Evolutionary conservation across 805 yeast species (phyloP), one percentile per base, ranked within the genome.

Genomic region (Candida nitratophila): DNA sequence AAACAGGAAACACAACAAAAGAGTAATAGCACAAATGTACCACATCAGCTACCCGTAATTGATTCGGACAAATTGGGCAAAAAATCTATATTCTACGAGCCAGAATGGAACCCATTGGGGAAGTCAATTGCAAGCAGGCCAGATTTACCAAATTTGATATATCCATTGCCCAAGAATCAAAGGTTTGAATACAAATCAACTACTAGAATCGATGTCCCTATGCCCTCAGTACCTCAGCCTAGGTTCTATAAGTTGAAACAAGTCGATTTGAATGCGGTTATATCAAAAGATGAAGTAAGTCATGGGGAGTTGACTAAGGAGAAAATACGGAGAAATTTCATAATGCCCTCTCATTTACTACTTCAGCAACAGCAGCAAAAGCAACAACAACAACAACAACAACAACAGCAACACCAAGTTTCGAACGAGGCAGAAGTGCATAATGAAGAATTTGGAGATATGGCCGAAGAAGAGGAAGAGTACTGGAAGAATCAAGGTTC

Each of bases 21-120:
- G 27, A 24, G 27, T 24, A 24, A n/a, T n/a, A n/a, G n/a, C n/a
- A n/a, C n/a, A n/a, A n/a, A n/a, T n/a, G n/a, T 30, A 30, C 33
- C 33, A 11, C 33, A 11, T 8, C 15, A 6, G 15, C 40, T 29
- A 51, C 22, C 40, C n/a, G n/a, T n/a, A n/a, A n/a, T n/a, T n/a
- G n/a, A n/a, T n/a, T n/a, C n/a, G n/a, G n/a, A 24, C 11, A 47
- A 66, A 54, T 60, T 75, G 52, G 82, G 80, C 2, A 53, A 50
- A 26, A 61, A 68, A 33, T 79, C 86, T 8, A 65, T 79, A 1
- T 82, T 74, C 54, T 80, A 76, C 58, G 83, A 82, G 51, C 79
- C 82, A 4, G 86, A 81, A 48, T 71, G 83, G 65, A 82, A 82
- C 47, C 80, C 83, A 2, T 53, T 70, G 5, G 88, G 88, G 0